Evolutionary conservation across 306 rosid genomes (phyloP).

Genomic region (Prunus mume): DNA sequence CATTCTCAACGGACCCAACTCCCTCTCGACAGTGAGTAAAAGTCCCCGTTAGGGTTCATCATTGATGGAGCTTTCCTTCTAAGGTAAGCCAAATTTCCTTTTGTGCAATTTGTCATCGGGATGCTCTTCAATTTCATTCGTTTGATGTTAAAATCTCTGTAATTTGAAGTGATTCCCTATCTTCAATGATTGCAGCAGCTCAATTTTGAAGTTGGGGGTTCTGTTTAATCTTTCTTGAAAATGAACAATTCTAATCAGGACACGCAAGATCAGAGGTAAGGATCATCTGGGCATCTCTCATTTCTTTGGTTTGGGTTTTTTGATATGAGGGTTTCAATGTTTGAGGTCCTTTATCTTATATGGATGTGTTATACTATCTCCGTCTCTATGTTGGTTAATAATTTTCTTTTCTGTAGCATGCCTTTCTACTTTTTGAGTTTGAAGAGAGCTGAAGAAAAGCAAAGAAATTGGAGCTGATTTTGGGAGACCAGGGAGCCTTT

Average conservation of each 20-base stretch:
- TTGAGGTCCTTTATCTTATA: neutral
- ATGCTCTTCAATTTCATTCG: slow-evolving; percentile 19
- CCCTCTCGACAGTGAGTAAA: slow-evolving; percentile 1
- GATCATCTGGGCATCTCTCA: slow-evolving; percentile 31
- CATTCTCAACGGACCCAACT: slow-evolving; percentile 30
- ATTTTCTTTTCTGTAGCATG: neutral
- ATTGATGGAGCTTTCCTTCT: neutral
- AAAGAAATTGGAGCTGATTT: neutral
- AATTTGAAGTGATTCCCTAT: neutral
- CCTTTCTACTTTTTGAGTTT: neutral
- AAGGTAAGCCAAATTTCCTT: slow-evolving; percentile 7
- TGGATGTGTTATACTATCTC: neutral
- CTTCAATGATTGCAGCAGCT: slow-evolving; percentile 22
- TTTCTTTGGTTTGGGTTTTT: neutral
- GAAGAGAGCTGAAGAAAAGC: slow-evolving; percentile 6
- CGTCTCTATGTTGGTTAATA: slow-evolving; percentile 11
- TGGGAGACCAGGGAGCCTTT: no score
- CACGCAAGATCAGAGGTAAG: slow-evolving; percentile 64
- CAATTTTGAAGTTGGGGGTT: slow-evolving; percentile 22
- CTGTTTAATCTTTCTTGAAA: slow-evolving; percentile 8
- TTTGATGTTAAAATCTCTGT: slow-evolving; percentile 3
- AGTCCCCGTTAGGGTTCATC: slow-evolving; percentile 17
- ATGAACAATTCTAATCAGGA: slow-evolving; percentile 56
- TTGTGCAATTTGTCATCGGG: slow-evolving; percentile 10
- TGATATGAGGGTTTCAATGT: neutral